Conservation (phyloP, 371 early-diverging fungal species). For the Rhizomucor miehei region DNA sequence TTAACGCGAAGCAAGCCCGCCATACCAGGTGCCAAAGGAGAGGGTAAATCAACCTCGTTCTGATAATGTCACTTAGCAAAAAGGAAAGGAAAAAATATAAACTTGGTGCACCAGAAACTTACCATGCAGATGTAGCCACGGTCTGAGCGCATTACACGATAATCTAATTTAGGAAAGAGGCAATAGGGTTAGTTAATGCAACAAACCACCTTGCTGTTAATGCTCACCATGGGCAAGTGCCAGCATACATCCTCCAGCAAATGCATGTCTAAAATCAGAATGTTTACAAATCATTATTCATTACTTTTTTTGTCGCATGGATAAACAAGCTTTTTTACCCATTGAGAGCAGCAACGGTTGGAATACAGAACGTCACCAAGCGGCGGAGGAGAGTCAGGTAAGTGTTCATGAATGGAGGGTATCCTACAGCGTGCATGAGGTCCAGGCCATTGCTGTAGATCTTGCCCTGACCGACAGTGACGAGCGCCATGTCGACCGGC, state of each 20-base stretch:
- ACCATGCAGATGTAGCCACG: constrained; percentile 77
- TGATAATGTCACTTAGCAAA: no score
- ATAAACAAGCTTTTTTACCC: constrained; percentile 32
- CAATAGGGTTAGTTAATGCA: no score
- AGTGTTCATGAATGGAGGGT: constrained; percentile 46
- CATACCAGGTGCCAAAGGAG: constrained; percentile 75
- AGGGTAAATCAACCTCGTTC: constrained; percentile 81
- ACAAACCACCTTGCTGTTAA: no score
- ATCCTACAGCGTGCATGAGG: constrained; percentile 43
- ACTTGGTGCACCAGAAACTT: no score
- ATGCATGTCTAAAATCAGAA: constrained; percentile 70
- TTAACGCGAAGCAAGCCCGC: constrained; percentile 63
- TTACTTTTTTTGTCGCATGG: no score
- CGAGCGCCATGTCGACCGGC: constrained; percentile 51
- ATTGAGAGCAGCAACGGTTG: constrained; percentile 83
- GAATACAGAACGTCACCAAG: constrained; percentile 66
- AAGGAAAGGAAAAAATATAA: no score
- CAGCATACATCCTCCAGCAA: constrained; percentile 83
- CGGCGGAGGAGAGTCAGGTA: constrained; percentile 50
- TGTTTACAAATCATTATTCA: background rate
- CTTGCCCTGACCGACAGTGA: constrained; percentile 67
- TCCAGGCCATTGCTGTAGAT: constrained; percentile 80
- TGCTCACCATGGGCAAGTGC: constrained; percentile 75
- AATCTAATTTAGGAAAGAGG: constrained; percentile 42
- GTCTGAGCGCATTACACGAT: constrained; percentile 79